Conservation (phyloP, 352 stramenopile genomes). For the Plasmopara muralis region DNA sequence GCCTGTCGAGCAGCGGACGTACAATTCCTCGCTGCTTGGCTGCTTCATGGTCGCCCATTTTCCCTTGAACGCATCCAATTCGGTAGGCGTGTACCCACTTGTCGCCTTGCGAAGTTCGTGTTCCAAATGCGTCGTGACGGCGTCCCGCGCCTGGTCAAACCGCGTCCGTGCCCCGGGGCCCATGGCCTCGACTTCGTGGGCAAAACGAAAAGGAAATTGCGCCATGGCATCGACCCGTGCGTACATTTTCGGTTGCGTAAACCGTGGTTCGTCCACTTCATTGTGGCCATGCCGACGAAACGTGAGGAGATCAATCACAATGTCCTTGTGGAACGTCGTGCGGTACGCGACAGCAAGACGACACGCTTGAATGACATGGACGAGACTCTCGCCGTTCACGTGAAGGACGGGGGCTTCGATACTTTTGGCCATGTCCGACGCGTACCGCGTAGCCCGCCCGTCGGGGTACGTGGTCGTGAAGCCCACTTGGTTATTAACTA, state of each 20-base stretch:
- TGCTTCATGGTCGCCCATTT: conserved; percentile 61
- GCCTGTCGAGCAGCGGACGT: conserved; percentile 44
- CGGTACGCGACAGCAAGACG: conserved; percentile 76
- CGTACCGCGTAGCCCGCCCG: conserved; percentile 74
- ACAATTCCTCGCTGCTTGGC: conserved; percentile 42
- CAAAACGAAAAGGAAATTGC: conserved; percentile 68
- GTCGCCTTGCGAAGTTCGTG: conserved; percentile 49
- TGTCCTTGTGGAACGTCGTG: conserved; percentile 80
- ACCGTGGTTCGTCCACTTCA: conserved; percentile 83
- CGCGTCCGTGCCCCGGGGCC: conserved; percentile 48
- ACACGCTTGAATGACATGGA: conserved; percentile 67
- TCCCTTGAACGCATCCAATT: conserved; percentile 67
- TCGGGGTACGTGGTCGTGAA: conserved; percentile 86
- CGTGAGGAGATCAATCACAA: conserved; percentile 79
- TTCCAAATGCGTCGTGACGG: conserved; percentile 58
- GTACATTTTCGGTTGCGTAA: conserved; percentile 89
- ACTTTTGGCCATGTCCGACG: conserved; percentile 78
- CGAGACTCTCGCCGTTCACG: conserved; percentile 81
- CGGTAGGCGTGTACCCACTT: conserved; percentile 47
- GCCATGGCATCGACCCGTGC: conserved; percentile 51
- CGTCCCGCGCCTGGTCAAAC: conserved; percentile 55
- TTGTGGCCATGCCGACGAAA: conserved; percentile 88
- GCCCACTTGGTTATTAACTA: conserved; percentile 88
- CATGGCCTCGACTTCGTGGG: conserved; percentile 46
- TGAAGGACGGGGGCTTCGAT: conserved; percentile 81